A percentile compares a stretch with the other conserved stretches of the same genome.
Conservation (phyloP, 1,139 yeast species). For the Geotrichum bryndzae region DNA sequence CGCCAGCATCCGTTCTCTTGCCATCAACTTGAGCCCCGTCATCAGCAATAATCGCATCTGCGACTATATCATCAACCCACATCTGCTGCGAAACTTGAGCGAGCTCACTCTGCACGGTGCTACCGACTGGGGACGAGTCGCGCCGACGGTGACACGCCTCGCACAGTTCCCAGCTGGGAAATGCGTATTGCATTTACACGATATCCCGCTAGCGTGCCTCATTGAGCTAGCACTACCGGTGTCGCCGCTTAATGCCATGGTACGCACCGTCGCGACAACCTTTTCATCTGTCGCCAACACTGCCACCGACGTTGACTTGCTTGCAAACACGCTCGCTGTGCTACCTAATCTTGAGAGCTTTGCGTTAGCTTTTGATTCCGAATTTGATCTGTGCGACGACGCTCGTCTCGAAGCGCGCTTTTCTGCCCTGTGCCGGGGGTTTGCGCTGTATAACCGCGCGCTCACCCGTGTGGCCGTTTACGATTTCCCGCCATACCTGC, state of each 20-base stretch:
- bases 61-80: background rate
- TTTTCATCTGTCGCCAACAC: slow-evolving; percentile 5
- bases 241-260: background rate
- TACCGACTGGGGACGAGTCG: background rate
- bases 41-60: background rate
- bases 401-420: slow-evolving; percentile 1
- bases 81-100: background rate
- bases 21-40: slow-evolving; percentile 1
- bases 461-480: slow-evolving; percentile 2
- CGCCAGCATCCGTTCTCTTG: background rate
- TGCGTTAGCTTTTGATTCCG: slow-evolving; percentile 2
- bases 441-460: background rate
- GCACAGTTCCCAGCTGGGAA: background rate
- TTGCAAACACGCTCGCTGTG: background rate
- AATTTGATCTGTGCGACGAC: slow-evolving; percentile 12
- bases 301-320: slow-evolving; percentile 8
- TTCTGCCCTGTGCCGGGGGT: background rate
- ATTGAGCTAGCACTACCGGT: slow-evolving; percentile 8
- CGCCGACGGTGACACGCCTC: background rate
- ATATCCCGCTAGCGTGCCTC: slow-evolving; percentile 4
- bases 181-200: background rate
- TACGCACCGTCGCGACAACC: background rate
- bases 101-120: slow-evolving; percentile 3
- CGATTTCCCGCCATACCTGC: slow-evolving; percentile 14
- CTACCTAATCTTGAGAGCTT: slow-evolving; percentile 5